Base-by-base conservation (phyloP, 225 moss, liverwort and hornwort genomes). In the Bryoerythrophyllum caledonicum region DNA sequence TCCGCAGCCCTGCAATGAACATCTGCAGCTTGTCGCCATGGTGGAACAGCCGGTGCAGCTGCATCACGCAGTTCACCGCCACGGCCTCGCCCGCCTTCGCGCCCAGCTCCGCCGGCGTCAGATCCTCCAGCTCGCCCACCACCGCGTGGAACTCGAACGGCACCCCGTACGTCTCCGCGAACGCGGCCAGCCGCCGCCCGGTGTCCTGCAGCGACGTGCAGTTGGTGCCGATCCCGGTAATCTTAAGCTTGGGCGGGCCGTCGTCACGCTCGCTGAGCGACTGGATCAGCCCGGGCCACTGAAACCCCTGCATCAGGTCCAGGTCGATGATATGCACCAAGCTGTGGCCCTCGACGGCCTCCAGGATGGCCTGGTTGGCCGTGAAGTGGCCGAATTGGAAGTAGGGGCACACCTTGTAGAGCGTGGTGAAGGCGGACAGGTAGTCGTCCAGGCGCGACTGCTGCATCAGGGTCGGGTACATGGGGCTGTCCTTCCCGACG, bases 331-430 rank as follows among this genome's bases (percentile, higher is more conserved):
- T 84, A 72, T 96, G 96, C 76, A 96, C 92, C 53, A 84, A 76
- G 48, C 27, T 58, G 55, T 75, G 83, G 2, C 79, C 91, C 20
- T 87, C 86, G 8, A 91, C 69, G 1, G 96, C 90, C 61, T 96
- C 96, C 51, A 94, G 54, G 51, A 96, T 94, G 3, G 92, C 96
- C 76, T 96, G 96, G 43, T 96, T 96, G 5, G 96, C 94, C 1
- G 96, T 94, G 79, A 96, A 94, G 69, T 96, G 96, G 6, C 94
- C 94, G 37, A 96, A 96, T 82, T 92, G 91, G 72, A 96, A 91
- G 69, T 91, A 96, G 0, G 96, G 96, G 25, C 91, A 85, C 3
- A 92, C 90, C 64, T 89, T 92, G 92, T 96, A 92, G 12, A 96
- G 87, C 1, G 88, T 87, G 11, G 94, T 91, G 80, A 96, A 92